Percentiles rank a stretch among this genome's conserved stretches.
These are phyloP conservation scores for Asterochloris erici DNA, from an alignment of 139 green algal species.

Conservation along the genomic window DNA sequence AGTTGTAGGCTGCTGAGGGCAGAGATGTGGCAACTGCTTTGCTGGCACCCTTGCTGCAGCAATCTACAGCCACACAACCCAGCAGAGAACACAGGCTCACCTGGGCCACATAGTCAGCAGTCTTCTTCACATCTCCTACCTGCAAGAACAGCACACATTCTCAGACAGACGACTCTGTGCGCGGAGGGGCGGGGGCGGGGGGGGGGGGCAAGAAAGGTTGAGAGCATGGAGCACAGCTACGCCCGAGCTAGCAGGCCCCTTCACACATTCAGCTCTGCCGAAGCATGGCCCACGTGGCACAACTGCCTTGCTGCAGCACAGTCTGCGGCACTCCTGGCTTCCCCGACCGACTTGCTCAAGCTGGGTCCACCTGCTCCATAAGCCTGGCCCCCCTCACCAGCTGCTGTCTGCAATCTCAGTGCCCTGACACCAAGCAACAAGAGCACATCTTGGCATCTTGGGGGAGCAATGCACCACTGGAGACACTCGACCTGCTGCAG, in stretches of 20 bases:
- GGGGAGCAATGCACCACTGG: background rate
- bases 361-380: too few species aligned
- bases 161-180: background rate
- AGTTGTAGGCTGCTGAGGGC: too few species aligned
- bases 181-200: background rate
- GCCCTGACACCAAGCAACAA: background rate
- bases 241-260: background rate
- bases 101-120: slow-evolving; percentile 77
- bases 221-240: background rate
- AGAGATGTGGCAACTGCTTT: too few species aligned
- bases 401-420: background rate
- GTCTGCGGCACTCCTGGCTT: too few species aligned
- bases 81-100: background rate
- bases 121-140: slow-evolving; percentile 62
- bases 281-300: background rate
- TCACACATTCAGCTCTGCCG: background rate
- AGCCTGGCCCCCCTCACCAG: too few species aligned
- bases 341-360: too few species aligned
- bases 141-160: background rate
- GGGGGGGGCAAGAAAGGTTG: background rate
- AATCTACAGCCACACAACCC: too few species aligned
- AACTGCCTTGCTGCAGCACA: background rate
- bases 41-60: too few species aligned
- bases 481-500: background rate
- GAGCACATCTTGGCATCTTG: background rate